Evolutionary conservation across 768 basidiomycete species (phyloP), one percentile per base, ranked within the genome.

Genomic region (Pulveroboletus sp.): DNA sequence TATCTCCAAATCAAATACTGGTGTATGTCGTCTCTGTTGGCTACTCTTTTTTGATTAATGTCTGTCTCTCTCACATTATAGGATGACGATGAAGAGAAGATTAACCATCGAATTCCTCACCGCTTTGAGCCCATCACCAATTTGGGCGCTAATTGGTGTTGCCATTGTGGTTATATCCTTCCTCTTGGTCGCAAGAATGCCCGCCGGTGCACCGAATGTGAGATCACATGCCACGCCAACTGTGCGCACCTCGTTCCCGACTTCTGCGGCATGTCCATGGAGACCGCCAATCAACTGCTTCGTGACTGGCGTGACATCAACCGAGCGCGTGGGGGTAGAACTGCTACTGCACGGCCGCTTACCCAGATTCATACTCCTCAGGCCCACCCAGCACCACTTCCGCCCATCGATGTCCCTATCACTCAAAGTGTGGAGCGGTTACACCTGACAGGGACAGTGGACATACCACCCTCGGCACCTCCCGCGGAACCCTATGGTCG

Each of bases 201-300:
- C 18, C 84, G 93, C 49, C 89, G 88, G 69, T 99, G 96, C 68
- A 85, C 90, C 0, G 95, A 98, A 68, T 99, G 96, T 71, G 83
- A 87, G 62, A 85, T 98, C 58, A 97, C 95, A 40, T 97, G 93
- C 61, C 96, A 99, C 70, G 93, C 92, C 17, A 89, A 93, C 56
- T 99, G 96, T 71, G 90, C 93, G 1, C 96, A 99, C 68, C 81
- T 98, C 50, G 96, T 99, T 36, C 96, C 96, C 51, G 95, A 99
- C 70, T 98, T 99, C 71, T 99, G 96, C 63, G 96, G 96, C 38
- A 97, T 99, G 94, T 93, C 93, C 33, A 98, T 98, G 95, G 95
- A 97, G 70, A 95, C 91, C 33, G 95, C 96, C 42, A 97, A 97
- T 67, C 83, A 86, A 61, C 77, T 99, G 17, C 79, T 99, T 44